A percentile compares a stretch with the other conserved stretches of the same genome.
Conservation (phyloP, 2,329 filamentous ascomycete genomes). For the Leptographium radiaticola region DNA sequence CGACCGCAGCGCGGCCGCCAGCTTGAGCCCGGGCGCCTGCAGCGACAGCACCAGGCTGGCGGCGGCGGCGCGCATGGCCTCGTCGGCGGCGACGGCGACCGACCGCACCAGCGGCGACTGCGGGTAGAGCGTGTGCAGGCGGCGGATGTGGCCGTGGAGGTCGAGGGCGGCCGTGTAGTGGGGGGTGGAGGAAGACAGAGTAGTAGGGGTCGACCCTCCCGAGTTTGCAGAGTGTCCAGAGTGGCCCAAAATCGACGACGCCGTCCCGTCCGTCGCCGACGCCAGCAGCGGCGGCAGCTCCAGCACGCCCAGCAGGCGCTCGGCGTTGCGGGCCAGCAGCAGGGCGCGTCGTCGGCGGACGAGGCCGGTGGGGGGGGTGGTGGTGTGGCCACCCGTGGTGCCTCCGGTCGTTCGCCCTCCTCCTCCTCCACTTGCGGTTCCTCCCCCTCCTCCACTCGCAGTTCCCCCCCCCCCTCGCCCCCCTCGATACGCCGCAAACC, state of each 20-base stretch:
- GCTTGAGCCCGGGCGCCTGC: constrained; percentile 65
- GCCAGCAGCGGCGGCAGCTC: constrained; percentile 78
- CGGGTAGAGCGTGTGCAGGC: constrained; percentile 72
- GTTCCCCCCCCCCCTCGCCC: neutral
- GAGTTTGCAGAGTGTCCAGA: constrained; percentile 63
- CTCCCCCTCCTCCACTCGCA: constrained; percentile 47
- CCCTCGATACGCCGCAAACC: constrained; percentile 53
- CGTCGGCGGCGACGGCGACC: constrained; percentile 65
- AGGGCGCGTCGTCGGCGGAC: constrained; percentile 66
- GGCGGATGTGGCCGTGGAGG: constrained; percentile 82
- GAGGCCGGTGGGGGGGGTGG: constrained; percentile 55
- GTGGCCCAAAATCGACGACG: too few species aligned
- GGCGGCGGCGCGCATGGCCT: constrained; percentile 79
- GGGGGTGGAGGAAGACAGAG: constrained; percentile 13
- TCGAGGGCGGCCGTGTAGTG: constrained; percentile 87
- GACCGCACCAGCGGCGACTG: constrained; percentile 61
- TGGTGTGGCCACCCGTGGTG: too few species aligned
- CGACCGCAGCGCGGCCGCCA: constrained; percentile 81
- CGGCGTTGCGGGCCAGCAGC: constrained; percentile 72
- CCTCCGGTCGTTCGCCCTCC: too few species aligned
- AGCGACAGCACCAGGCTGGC: constrained; percentile 69
- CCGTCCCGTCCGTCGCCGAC: constrained; percentile 53
- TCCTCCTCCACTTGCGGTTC: too few species aligned
- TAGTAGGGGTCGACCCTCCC: neutral
- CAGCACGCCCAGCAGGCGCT: constrained; percentile 79